phyloP scores from a whole-genome alignment of 768 basidiomycete species.

The Leccinum disarticulatum region DNA sequence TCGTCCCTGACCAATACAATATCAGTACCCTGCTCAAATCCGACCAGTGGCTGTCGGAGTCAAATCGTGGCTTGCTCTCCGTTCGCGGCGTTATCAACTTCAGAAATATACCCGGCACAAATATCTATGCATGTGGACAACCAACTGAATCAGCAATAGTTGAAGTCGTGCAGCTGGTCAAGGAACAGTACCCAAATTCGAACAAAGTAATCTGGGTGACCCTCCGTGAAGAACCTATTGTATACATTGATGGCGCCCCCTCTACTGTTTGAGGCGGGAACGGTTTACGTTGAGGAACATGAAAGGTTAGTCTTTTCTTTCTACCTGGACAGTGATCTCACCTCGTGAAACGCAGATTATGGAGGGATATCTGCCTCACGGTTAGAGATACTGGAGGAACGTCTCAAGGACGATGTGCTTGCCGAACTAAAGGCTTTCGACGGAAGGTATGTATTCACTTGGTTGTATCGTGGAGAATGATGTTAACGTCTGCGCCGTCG shows the following conservation, averaged over 20 bases:
- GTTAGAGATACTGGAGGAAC: constrained; percentile 86
- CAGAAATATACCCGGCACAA: constrained; percentile 75
- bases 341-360: constrained; percentile 59
- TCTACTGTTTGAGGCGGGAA: constrained; percentile 88
- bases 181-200: constrained; percentile 55
- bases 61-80: constrained; percentile 58
- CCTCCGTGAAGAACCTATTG: constrained; percentile 88
- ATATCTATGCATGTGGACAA: constrained; percentile 91
- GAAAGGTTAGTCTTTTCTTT: constrained; percentile 57
- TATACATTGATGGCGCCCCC: constrained; percentile 90
- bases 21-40: constrained; percentile 84
- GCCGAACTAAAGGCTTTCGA: constrained; percentile 81
- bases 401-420: constrained; percentile 84
- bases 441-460: constrained; percentile 59
- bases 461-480: neutral
- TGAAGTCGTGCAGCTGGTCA: constrained; percentile 69
- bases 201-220: constrained; percentile 85
- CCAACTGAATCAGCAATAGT: constrained; percentile 85
- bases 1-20: neutral
- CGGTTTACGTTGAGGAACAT: constrained; percentile 88
- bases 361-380: constrained; percentile 92
- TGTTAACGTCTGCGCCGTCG: constrained; percentile 2
- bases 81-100: constrained; percentile 96
- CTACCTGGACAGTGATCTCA: neutral
- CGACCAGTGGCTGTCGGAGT: constrained; percentile 85